phyloP scores from a whole-genome alignment of 2,329 filamentous ascomycete genomes.

The Xylaria sp. region DNA sequence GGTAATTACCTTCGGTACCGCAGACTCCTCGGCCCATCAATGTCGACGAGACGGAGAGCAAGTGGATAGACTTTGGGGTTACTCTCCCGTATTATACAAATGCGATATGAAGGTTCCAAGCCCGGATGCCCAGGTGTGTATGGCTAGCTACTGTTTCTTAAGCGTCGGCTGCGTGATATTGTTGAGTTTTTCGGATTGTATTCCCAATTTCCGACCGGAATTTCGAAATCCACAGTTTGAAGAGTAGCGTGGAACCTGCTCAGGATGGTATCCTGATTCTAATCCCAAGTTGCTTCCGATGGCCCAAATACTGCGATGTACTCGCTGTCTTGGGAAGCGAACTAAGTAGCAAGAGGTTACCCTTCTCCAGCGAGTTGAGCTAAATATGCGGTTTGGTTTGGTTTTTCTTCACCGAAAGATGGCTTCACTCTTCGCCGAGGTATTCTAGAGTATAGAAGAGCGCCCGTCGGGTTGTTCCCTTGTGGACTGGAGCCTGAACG shows the following conservation, averaged over 20 bases:
- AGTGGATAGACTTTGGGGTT: neutral
- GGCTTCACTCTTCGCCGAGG: neutral
- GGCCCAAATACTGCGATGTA: neutral
- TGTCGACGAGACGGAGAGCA: neutral
- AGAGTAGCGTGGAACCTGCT: neutral
- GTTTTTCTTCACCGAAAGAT: neutral
- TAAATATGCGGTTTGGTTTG: neutral
- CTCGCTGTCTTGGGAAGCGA: neutral
- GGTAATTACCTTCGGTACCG: too few species aligned
- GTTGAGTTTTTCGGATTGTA: neutral
- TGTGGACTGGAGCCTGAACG: neutral
- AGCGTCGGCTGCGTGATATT: neutral
- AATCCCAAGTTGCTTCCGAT: neutral
- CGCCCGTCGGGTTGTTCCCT: neutral
- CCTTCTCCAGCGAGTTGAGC: neutral
- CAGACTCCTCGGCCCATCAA: neutral
- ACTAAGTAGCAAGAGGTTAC: neutral
- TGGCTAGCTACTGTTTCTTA: neutral
- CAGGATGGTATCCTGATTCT: neutral
- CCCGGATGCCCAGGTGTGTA: neutral
- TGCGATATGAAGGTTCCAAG: neutral
- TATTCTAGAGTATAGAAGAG: neutral
- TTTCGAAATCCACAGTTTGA: neutral
- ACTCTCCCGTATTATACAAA: neutral
- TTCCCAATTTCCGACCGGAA: neutral